Conservation (phyloP, 2,329 filamentous ascomycete species). For the Exophiala phaeomuriformis region DNA sequence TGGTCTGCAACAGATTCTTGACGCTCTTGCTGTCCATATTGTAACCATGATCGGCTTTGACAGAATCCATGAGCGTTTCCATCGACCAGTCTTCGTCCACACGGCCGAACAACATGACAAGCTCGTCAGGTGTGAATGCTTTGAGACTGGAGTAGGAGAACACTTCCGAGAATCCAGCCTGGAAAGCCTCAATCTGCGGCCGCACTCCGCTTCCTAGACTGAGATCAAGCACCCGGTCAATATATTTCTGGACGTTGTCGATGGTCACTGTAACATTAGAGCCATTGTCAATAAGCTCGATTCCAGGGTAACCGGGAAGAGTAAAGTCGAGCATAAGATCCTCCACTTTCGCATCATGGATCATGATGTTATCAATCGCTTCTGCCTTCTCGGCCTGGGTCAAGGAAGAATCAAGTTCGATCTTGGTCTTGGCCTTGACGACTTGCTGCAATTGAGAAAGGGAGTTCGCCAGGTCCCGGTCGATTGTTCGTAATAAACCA, state of each 20-base stretch:
- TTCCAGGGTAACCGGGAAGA: conserved; percentile 77
- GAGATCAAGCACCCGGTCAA: conserved; percentile 84
- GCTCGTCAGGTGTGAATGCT: conserved; percentile 89
- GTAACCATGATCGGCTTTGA: conserved; percentile 97
- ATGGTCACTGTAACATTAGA: conserved; percentile 71
- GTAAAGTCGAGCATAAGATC: conserved; percentile 92
- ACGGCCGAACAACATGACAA: conserved; percentile 88
- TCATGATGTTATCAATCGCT: conserved; percentile 60
- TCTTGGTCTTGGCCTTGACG: conserved; percentile 69
- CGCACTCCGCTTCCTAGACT: conserved; percentile 84
- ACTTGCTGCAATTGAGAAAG: conserved; percentile 83
- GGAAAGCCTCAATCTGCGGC: conserved; percentile 84
- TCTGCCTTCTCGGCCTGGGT: conserved; percentile 62
- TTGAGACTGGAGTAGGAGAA: conserved; percentile 90
- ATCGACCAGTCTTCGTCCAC: conserved; percentile 96
- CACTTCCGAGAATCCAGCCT: conserved; percentile 83
- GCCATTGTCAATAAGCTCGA: conserved; percentile 73
- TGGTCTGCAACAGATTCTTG: conserved; percentile 82
- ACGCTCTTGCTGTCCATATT: conserved; percentile 98
- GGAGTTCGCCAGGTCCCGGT: conserved; percentile 76
- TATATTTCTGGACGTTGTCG: conserved; percentile 80
- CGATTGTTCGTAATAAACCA: conserved; percentile 81
- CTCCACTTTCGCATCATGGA: conserved; percentile 73
- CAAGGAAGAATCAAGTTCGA: conserved; percentile 64
- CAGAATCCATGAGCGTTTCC: conserved; percentile 94